Evolutionary conservation across 306 rosid species (phyloP).

Genomic region (Alnus glutinosa): DNA sequence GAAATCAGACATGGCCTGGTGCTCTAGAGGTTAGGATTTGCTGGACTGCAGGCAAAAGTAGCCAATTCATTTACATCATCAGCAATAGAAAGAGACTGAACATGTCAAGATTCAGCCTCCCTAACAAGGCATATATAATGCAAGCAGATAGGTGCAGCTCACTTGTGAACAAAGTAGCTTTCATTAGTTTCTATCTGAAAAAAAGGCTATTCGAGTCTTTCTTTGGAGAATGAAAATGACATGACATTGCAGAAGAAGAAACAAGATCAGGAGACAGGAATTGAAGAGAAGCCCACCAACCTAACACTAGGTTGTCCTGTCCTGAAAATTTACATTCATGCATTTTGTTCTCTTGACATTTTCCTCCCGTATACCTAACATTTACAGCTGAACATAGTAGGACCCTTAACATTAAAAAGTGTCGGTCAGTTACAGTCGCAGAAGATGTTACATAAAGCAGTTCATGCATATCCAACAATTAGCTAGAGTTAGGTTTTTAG

Average conservation of each 20-base stretch:
- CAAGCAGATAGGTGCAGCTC: not conserved
- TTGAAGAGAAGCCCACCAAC: not conserved
- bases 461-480: not conserved
- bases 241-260: not conserved
- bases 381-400: not conserved
- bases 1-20: too few species aligned
- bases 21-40: not conserved
- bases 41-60: not conserved
- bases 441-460: not conserved
- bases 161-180: not conserved
- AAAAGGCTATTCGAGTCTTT: not conserved
- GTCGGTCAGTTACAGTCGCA: too few species aligned
- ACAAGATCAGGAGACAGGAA: not conserved
- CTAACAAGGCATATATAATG: not conserved
- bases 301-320: slow-evolving; percentile 1
- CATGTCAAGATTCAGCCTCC: slow-evolving; percentile 4
- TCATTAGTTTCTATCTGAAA: not conserved
- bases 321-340: not conserved
- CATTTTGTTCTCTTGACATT: not conserved
- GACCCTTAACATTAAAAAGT: not conserved
- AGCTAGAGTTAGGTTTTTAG: too few species aligned
- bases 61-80: not conserved
- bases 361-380: not conserved
- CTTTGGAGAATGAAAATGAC: not conserved
- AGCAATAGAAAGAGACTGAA: not conserved